Evolutionary conservation across 257 asterid genomes (phyloP).

Genomic region (Solanum bukasovii): DNA sequence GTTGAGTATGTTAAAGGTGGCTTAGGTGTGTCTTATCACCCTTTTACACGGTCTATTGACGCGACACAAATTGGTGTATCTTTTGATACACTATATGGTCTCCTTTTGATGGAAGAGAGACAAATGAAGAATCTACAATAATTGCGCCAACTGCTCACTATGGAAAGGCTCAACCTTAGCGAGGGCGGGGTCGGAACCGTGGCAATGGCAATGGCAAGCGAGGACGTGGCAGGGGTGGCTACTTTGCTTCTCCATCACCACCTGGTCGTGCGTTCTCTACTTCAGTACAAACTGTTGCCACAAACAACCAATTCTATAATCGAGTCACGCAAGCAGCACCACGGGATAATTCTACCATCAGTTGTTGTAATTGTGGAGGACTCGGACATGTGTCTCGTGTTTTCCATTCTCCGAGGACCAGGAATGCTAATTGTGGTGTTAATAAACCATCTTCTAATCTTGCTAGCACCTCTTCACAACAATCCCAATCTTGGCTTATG

Average conservation of each 20-base stretch:
- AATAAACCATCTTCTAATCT: not conserved
- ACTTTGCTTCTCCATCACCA: not conserved
- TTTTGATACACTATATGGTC: not conserved
- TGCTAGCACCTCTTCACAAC: not conserved
- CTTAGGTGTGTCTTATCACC: not conserved
- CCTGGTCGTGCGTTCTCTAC: not conserved
- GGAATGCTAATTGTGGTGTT: not conserved
- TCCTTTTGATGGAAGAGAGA: not conserved
- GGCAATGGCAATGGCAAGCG: not conserved
- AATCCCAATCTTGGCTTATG: not conserved
- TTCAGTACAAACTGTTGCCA: not conserved
- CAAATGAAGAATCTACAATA: not conserved
- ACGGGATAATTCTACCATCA: not conserved
- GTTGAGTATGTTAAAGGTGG: not conserved
- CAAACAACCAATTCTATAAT: not conserved
- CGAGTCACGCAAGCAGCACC: not conserved
- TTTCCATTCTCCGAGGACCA: not conserved
- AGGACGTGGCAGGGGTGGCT: not conserved
- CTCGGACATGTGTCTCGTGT: not conserved
- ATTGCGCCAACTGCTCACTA: not conserved
- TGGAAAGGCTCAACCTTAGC: not conserved
- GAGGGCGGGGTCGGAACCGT: not conserved
- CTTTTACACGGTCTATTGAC: not conserved
- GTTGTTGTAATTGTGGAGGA: not conserved
- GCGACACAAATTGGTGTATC: not conserved